Base-by-base conservation (phyloP, 768 basidiomycete genomes). In the Podaxis rugospora region DNA sequence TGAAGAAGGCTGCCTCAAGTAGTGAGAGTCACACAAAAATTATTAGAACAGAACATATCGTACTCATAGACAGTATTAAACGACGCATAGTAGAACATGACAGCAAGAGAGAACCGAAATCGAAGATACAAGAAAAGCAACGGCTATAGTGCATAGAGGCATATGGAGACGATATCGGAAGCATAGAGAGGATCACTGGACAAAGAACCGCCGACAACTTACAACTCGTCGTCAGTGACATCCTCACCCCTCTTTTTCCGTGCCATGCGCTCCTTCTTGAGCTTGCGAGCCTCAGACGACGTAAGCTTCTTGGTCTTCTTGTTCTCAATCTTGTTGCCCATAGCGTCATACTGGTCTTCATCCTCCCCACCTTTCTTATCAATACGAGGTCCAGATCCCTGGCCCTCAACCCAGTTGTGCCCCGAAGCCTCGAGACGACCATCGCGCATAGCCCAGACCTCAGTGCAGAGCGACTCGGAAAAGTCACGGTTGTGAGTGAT, bases 361-460 rank as follows among this genome's bases (percentile, higher is more conserved):
- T 97, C 95, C 67, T 93, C 93, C 53, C 89, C 95, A 5, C 85
- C 90, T 70, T 85, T 85, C 86, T 94, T 91, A 84, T 97, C 97
- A 68, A 99, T 98, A 61, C 95, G 88, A 47, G 94, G 75, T 10
- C 96, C 96, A 18, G 93, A 83, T 59, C 97, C 97, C 76, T 99
- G 97, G 51, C 97, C 97, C 78, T 98, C 97, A 70, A 97, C 94
- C 96, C 95, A 97, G 85, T 97, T 96, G 83, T 96, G 94, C 64
- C 95, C 95, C 47, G 95, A 98, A 5, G 96, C 94, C 80, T 95
- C 93, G 65, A 98, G 87, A 68, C 81, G 88, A 70, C 97, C 97
- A 73, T 98, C 93, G 54, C 91, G 88, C 97, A 98, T 99, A 42
- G 97, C 96, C 97, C 97, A 98, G 44, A 98, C 95, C 80, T 98